Base-by-base conservation (phyloP, 2,329 filamentous ascomycete species). In the Metarhizium brunneum region DNA sequence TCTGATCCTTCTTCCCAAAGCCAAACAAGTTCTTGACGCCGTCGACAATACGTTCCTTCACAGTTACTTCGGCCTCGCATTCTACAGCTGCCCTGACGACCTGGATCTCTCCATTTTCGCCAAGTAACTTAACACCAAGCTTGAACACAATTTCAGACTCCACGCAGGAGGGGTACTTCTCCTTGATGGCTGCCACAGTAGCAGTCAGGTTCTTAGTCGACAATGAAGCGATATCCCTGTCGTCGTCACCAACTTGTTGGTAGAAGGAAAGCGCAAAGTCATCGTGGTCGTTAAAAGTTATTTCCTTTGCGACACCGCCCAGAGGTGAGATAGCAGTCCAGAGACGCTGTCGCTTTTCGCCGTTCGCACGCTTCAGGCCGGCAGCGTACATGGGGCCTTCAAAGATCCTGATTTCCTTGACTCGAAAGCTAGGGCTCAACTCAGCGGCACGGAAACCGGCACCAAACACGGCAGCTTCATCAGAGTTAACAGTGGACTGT, bases 11-110 rank as follows among this genome's bases (percentile, higher is more conserved):
- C 65, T 88, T 88, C n/a, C 54, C 94, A 67, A 97, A 92, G 6
- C 94, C 94, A 67, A 99, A 95, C 59, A 96, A 82, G 61, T 92
- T 95, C 79, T 99, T 99, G 61, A 97, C 90, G 47, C 90, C 92
- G 66, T 96, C 92, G 50, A 96, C 88, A 51, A 97, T 82, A 53
- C 87, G 85, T 60, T 88, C 89, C 69, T 91, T 90, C 71, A 85
- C 84, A 8, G 73, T 69, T 4, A 79, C 80, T 53, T 95, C 88
- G 30, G 87, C 82, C 68, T 95, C 89, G 66, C 94, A 99, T 69
- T 92, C 92, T 6, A 94, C 85, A 56, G 80, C 80, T n/a, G 87
- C 88, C 63, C 83, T 83, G 55, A 81, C 71, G 53, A 97, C 80
- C 58, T 92, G 87, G 3, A 95, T 90, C 62, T 95, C 84, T 38